Evolutionary conservation across 306 rosid genomes (phyloP), one percentile per base, ranked within the genome.

Genomic region (Dalbergia cochinchinensis): DNA sequence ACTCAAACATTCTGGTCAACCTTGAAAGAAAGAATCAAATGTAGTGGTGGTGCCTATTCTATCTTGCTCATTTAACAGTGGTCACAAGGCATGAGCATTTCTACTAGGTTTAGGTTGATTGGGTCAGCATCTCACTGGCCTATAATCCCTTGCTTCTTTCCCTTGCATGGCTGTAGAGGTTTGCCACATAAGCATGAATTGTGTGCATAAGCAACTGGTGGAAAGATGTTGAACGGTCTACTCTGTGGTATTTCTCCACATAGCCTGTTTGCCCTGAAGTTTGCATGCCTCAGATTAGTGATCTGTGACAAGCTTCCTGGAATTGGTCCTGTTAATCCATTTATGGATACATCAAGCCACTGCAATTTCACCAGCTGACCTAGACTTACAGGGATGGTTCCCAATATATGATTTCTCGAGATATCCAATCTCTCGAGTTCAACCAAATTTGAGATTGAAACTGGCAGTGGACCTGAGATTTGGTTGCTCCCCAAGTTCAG

Each of bases 161-260:
- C 79, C 85, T 85, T 91, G 51, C 99, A 95, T n/a, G 96, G 94
- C 19, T 84, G 88, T 88, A 95, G 79, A 10, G 98, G 99, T 65
- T 88, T 91, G 67, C 98, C 99, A 63, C 99, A 95, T 34, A 95
- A 83, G 82, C 99, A 95, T 67, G 85, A 76, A 78, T 95, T 95
- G 84, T 95, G 97, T 19, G 95, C 91, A 65, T 95, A 95, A 77
- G 99, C 96, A 73, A 78, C 91, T 67, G 90, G 60, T 9, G 92
- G 98, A 76, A 95, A 95, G 77, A 91, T 73, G 77, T 93, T 93
- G 64, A 90, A 80, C 44, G 99, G 99, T 80, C 92, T 88, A 19
- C 85, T 89, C 84, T 95, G 98, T 44, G 99, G 98, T 76, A 95
- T 95, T 87, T 88, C 92, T 26, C 99, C 99, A 65, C 99, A 95